phyloP scores from a whole-genome alignment of 805 yeast species.

The Metschnikowia shivogae region DNA sequence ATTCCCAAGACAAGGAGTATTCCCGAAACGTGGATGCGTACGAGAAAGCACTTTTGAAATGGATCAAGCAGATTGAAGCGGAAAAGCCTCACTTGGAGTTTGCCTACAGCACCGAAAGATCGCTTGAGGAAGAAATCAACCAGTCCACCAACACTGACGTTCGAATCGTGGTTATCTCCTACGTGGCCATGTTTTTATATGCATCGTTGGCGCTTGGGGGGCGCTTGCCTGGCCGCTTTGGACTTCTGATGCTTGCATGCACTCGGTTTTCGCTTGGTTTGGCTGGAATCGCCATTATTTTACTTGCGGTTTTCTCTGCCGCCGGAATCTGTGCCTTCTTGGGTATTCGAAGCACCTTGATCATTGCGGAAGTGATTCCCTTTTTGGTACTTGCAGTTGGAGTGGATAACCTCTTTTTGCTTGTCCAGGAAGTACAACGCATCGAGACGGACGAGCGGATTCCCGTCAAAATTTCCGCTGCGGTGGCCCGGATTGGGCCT shows the following conservation, averaged over 20 bases:
- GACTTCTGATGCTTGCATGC: slow-evolving; percentile 30
- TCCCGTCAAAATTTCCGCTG: not conserved
- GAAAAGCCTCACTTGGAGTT: slow-evolving; percentile 61
- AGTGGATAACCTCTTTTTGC: slow-evolving; percentile 87
- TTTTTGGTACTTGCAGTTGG: slow-evolving; percentile 91
- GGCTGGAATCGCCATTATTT: slow-evolving; percentile 78
- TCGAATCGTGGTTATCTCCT: slow-evolving; percentile 66
- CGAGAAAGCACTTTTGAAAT: slow-evolving; percentile 66
- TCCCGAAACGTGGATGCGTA: slow-evolving; percentile 47
- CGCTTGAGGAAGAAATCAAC: slow-evolving; percentile 79
- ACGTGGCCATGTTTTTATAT: slow-evolving; percentile 80
- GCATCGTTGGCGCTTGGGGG: slow-evolving; percentile 80
- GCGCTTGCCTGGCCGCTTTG: slow-evolving; percentile 38
- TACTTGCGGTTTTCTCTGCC: slow-evolving; percentile 75
- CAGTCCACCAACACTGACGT: slow-evolving; percentile 78
- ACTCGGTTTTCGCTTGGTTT: slow-evolving; percentile 76
- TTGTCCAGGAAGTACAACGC: slow-evolving; percentile 71
- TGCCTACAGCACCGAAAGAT: slow-evolving; percentile 76
- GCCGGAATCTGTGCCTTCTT: slow-evolving; percentile 74
- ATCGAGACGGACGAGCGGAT: slow-evolving; percentile 29
- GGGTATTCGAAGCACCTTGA: slow-evolving; percentile 83
- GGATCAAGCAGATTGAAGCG: slow-evolving; percentile 39
- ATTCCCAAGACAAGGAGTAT: slow-evolving; percentile 38
- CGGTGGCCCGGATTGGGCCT: slow-evolving; percentile 74
- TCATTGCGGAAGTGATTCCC: slow-evolving; percentile 95